These are phyloP conservation scores for Solanum clarkiae DNA, from an alignment of 257 asterid species.

Conservation along the genomic window DNA sequence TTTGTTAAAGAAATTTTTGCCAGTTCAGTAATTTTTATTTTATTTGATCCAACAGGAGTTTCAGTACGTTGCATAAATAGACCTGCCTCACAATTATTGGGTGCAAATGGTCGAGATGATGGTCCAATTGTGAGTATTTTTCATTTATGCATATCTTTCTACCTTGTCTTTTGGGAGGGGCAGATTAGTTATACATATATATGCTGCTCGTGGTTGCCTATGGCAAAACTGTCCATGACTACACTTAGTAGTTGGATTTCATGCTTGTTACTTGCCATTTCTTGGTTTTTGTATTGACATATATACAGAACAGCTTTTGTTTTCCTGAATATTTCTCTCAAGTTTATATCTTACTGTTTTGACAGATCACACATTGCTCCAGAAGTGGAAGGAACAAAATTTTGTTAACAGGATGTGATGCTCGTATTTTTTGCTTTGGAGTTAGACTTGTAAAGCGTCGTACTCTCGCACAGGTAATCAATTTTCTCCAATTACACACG, in stretches of 20 bases:
- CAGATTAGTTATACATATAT: not conserved
- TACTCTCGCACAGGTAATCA: constrained; percentile 59
- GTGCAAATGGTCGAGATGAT: constrained; percentile 75
- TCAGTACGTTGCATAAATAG: constrained; percentile 75
- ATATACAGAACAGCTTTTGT: not conserved
- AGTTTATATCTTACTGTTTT: constrained; percentile 11
- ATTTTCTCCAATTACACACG: not conserved
- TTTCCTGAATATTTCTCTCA: constrained; percentile 1
- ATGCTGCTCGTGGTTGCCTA: not conserved
- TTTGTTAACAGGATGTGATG: constrained; percentile 54
- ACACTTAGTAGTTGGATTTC: not conserved
- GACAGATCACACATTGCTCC: constrained; percentile 52
- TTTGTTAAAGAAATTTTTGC: not conserved
- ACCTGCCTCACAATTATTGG: constrained; percentile 76
- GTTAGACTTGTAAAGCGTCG: constrained; percentile 68
- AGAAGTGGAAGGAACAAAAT: constrained; percentile 68
- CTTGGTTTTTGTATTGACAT: not conserved
- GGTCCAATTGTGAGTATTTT: constrained; percentile 51
- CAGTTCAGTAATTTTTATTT: not conserved
- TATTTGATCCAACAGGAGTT: constrained; percentile 42
- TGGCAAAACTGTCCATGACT: not conserved
- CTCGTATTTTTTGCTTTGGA: constrained; percentile 66
- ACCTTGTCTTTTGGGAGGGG: not conserved
- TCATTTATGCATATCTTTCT: not conserved
- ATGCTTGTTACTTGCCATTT: not conserved